Percentiles rank a stretch among this genome's conserved stretches.
Conservation (phyloP, 495 filamentous ascomycete species). For the Hypoxylon lenormandii region DNA sequence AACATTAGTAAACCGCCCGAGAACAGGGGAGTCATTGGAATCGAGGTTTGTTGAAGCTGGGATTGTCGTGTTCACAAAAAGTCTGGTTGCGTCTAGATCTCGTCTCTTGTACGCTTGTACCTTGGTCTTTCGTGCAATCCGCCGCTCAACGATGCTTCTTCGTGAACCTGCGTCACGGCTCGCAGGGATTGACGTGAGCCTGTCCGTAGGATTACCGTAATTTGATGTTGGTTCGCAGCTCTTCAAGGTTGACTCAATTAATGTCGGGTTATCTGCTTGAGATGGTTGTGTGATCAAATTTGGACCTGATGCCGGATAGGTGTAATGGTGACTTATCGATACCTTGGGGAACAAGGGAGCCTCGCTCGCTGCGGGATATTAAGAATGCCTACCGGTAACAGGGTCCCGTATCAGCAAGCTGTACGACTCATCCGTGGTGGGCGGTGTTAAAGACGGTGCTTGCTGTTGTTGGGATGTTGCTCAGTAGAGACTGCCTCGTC, state of each 20-base stretch:
- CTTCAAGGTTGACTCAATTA: too few relatives aligned
- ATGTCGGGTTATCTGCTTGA: too few relatives aligned
- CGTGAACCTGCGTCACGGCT: not conserved
- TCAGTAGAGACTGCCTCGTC: not conserved
- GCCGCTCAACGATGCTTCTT: conserved; percentile 31
- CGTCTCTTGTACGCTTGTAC: conserved; percentile 36
- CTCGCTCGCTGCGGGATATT: not conserved
- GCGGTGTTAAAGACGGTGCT: not conserved
- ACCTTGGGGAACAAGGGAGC: not conserved
- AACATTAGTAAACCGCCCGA: conserved; percentile 29
- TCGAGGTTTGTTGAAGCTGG: not conserved
- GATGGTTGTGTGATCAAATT: not conserved
- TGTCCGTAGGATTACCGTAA: not conserved
- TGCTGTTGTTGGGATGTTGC: not conserved
- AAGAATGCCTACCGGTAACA: not conserved
- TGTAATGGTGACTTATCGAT: not conserved
- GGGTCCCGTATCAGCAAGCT: not conserved
- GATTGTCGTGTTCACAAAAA: not conserved
- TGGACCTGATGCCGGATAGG: not conserved
- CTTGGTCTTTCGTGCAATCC: conserved; percentile 34
- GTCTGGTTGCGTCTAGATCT: conserved; percentile 30
- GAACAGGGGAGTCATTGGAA: conserved; percentile 34
- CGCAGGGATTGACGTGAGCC: not conserved
- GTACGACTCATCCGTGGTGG: not conserved
- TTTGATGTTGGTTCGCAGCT: not conserved